These are phyloP conservation scores for Aureobasidium sp. DNA, from an alignment of 2,329 filamentous ascomycete species.

Conservation along the genomic window DNA sequence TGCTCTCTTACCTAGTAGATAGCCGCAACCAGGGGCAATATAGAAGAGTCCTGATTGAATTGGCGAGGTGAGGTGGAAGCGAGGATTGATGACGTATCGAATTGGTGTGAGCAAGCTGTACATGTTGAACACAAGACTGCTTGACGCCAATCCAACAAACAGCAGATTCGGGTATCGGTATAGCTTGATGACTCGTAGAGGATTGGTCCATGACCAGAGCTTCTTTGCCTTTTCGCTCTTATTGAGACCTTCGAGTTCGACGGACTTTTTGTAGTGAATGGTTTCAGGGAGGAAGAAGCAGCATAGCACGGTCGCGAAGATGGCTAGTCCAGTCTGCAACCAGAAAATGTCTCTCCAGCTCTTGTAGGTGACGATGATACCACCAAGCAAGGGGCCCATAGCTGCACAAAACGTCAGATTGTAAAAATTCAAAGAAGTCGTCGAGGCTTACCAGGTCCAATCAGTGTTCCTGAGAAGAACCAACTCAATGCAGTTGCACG, in stretches of 20 bases:
- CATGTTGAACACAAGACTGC: constrained; percentile 66
- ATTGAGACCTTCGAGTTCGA: constrained; percentile 52
- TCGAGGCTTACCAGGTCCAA: constrained; percentile 45
- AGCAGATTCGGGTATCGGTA: constrained; percentile 63
- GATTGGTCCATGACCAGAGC: constrained; percentile 58
- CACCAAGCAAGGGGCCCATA: constrained; percentile 62
- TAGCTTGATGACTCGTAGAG: constrained; percentile 53
- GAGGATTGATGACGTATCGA: constrained; percentile 65
- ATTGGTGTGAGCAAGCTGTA: constrained; percentile 60
- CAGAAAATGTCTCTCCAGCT: constrained; percentile 71
- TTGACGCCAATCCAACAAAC: constrained; percentile 52
- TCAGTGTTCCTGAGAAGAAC: constrained; percentile 63
- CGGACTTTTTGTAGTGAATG: constrained; percentile 55
- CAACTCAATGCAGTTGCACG: constrained; percentile 65
- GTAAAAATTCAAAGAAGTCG: too few species aligned
- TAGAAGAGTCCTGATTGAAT: constrained; percentile 65
- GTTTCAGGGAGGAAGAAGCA: constrained; percentile 65
- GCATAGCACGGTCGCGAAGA: constrained; percentile 49
- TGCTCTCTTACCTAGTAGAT: constrained; percentile 34
- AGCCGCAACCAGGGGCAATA: constrained; percentile 63
- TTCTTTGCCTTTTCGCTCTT: constrained; percentile 41
- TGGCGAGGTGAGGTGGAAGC: constrained; percentile 59
- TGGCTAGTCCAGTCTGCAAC: constrained; percentile 63
- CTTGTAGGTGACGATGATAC: constrained; percentile 66
- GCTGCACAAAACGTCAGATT: constrained; percentile 28